A percentile compares a stretch with the other conserved stretches of the same genome.
Evolutionary conservation across 768 basidiomycete species (phyloP).

Genomic region (Wakefieldia striispora): DNA sequence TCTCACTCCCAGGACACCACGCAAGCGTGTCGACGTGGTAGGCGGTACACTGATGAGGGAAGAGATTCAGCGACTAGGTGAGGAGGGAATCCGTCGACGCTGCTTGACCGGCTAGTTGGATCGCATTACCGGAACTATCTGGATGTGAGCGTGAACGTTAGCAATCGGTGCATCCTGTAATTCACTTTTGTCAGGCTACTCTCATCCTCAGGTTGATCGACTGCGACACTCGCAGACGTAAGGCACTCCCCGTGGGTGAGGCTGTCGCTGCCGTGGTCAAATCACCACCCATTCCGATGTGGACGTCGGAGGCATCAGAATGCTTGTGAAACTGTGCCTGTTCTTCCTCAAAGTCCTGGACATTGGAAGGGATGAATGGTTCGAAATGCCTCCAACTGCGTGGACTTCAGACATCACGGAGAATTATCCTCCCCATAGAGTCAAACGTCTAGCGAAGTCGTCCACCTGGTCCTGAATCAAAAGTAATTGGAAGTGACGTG

Average conservation of each 20-base stretch:
- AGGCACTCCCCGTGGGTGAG: slow-evolving; percentile 67
- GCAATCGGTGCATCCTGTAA: too few species aligned
- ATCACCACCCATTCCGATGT: slow-evolving; percentile 79
- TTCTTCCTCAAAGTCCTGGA: slow-evolving; percentile 72
- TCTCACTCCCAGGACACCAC: too few species aligned
- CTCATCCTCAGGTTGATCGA: slow-evolving; percentile 57
- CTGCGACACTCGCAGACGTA: slow-evolving; percentile 64
- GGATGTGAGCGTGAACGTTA: too few species aligned
- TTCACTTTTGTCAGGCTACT: slow-evolving; percentile 60
- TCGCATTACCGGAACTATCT: too few species aligned
- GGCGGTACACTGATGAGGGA: too few species aligned
- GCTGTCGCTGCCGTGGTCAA: slow-evolving; percentile 71
- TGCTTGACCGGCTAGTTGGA: too few species aligned
- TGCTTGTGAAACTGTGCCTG: slow-evolving; percentile 70
- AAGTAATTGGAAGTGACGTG: too few species aligned
- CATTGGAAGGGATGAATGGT: slow-evolving; percentile 54
- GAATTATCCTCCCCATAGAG: slow-evolving; percentile 2
- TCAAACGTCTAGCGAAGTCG: slow-evolving; percentile 39
- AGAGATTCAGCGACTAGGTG: too few species aligned
- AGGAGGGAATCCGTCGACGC: too few species aligned
- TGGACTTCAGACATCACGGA: slow-evolving; percentile 18
- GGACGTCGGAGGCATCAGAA: slow-evolving; percentile 67
- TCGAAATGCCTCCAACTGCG: slow-evolving; percentile 43
- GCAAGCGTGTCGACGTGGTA: too few species aligned
- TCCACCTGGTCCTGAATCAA: too few species aligned